Evolutionary conservation across 2,329 filamentous ascomycete genomes (phyloP), one percentile per base, ranked within the genome.

Genomic region (Aureobasidium sp.): DNA sequence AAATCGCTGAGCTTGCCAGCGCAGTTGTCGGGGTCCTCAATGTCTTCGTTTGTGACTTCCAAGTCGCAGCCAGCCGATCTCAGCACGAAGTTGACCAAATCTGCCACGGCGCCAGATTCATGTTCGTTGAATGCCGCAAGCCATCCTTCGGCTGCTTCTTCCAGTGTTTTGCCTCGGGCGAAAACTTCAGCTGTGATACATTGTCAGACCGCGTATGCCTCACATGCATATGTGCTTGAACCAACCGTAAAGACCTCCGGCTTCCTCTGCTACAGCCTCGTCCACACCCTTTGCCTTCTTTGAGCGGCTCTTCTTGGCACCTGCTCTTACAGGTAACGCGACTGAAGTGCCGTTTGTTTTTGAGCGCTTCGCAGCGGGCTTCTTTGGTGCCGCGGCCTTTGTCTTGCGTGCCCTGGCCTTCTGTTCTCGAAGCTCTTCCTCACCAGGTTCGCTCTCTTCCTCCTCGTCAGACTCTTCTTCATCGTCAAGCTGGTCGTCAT

Each of bases 1-100:
- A 99, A 80, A 69, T 97, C 92, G 26, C 83, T 80, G 50, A 99
- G 78, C 70, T 86, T 87, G 70, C 86, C 87, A 20, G 89, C 85
- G 52, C 88, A 90, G 70, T 94, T 91, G 72, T 99, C 94, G 8
- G 91, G 86, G 72, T 99, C 93, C 67, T 87, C 86, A 66, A 97
- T 90, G 72, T 97, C 91, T 71, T 94, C 87, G 42, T 84, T 83
- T 10, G 87, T 88, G 61, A 99, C 84, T 67, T 88, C 83, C 60
- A 90, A 80, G 61, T 90, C 85, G 72, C 92, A 96, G 34, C 94
- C 94, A 20, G 92, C 86, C 65, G 89, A 83, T 67, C 80, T 80
- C 20, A 87, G 74, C 26, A 86, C 78, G 61, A 87, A 82, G 69
- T 86, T 87, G 70, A 87, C 76, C 58, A 87, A 70, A 63, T 86